Conservation (phyloP, 2,329 filamentous ascomycete species). For the Arthrobotrys megalospora region DNA sequence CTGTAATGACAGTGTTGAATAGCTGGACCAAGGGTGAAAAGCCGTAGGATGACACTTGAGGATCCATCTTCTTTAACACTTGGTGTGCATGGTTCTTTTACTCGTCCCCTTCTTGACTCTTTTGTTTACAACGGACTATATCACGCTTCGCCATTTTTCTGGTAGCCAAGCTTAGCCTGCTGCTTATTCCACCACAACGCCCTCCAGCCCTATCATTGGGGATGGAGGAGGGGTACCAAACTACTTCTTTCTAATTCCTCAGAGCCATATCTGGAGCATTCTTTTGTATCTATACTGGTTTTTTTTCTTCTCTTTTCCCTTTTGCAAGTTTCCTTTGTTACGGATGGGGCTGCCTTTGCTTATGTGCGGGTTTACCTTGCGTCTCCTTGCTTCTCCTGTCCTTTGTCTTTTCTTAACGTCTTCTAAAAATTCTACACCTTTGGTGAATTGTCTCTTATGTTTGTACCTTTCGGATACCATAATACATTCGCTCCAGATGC, state of each 20-base stretch:
- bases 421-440: conserved; percentile 16
- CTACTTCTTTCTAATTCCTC: conserved; percentile 57
- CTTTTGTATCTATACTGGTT: conserved; percentile 61
- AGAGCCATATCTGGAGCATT: conserved; percentile 60
- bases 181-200: conserved; percentile 8
- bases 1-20: conserved; percentile 88
- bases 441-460: conserved; percentile 13
- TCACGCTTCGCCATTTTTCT: conserved; percentile 16
- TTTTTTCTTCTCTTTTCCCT: conserved; percentile 57
- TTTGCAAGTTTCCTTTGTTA: conserved; percentile 21
- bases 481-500: conserved; percentile 11
- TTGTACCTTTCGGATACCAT: background rate
- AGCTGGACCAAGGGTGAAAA: conserved; percentile 78
- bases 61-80: conserved; percentile 2
- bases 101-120: conserved; percentile 7
- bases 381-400: conserved; percentile 27
- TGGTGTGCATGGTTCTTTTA: conserved; percentile 18
- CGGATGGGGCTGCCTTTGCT: conserved; percentile 30
- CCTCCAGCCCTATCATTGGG: conserved; percentile 2
- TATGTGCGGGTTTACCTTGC: conserved; percentile 28
- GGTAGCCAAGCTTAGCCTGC: conserved; percentile 18
- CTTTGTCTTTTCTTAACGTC: conserved; percentile 30
- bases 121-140: conserved; percentile 23
- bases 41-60: conserved; percentile 48
- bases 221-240: conserved; percentile 4